A percentile compares a stretch with the other conserved stretches of the same genome.
Evolutionary conservation across 1,284 basidiomycete genomes (phyloP).

Genomic region (Chalciporus sp.): DNA sequence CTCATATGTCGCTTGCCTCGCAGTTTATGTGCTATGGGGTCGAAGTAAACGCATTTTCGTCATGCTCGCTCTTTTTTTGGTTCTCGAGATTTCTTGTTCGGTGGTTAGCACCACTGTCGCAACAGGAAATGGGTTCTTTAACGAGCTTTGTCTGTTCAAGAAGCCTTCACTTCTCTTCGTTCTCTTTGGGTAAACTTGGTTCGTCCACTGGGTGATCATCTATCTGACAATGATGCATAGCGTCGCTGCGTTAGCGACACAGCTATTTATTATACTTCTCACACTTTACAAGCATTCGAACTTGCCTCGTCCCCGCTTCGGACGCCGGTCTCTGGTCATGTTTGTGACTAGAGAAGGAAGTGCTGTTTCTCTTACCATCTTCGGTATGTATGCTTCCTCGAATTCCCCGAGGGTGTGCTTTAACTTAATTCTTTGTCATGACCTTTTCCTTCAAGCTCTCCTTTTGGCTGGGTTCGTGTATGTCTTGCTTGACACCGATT

Average conservation of each 20-base stretch:
- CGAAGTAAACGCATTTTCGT: constrained; percentile 7
- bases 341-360: constrained; percentile 8
- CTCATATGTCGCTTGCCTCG: background rate
- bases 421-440: background rate
- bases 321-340: background rate
- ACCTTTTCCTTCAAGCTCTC: constrained; percentile 1
- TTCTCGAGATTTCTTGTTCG: constrained; percentile 7
- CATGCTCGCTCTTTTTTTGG: constrained; percentile 10
- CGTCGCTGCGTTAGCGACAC: constrained; percentile 1
- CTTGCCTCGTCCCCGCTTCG: background rate
- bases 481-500: constrained; percentile 6
- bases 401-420: background rate
- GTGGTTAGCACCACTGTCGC: constrained; percentile 1
- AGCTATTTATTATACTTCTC: constrained; percentile 7
- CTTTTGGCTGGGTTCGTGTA: constrained; percentile 3
- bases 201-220: background rate
- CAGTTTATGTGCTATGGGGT: constrained; percentile 15
- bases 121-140: constrained; percentile 1
- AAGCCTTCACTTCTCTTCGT: constrained; percentile 5
- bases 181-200: constrained; percentile 9
- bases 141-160: constrained; percentile 10
- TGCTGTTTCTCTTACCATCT: constrained; percentile 2
- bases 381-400: constrained; percentile 8
- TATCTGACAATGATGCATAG: constrained; percentile 1
- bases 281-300: constrained; percentile 6